Evolutionary conservation across 179 eudicot species (phyloP), one percentile per base, ranked within the genome.

Genomic region (Beta lomatogona): DNA sequence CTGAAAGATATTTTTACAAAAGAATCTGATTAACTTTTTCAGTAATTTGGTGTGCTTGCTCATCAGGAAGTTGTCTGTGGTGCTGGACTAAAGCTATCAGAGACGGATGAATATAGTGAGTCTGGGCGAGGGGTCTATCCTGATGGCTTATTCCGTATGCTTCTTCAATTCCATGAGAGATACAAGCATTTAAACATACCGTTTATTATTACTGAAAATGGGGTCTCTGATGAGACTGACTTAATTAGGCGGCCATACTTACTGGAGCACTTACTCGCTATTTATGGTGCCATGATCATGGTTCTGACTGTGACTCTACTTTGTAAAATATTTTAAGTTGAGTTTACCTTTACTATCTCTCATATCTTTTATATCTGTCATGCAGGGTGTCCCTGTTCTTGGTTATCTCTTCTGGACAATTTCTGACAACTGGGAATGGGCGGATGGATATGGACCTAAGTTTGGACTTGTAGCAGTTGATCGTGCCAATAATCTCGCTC

Each of bases 371-470:
- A 58, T 82, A 25, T 25, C 28, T 25, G 72, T 79, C 61, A 83
- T 83, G 73, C 84, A 94, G 97, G 99, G 99, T 75, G 97, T 96
- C 50, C 94, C 86, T 10, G 85, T 96, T 68, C 89, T 94, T 75
- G 99, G 99, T 36, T 96, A 94, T 87, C 80, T 96, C 82, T 96
- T 96, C 83, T 96, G 99, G 99, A 96, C 99, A 55, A 96, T 91
- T 75, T 96, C 99, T 64, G 99, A 96, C 82, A 96, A 96, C 85
- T 96, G 99, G 99, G 99, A 96, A 85, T 96, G 99, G 99, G 99
- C 98, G 64, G 99, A 96, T 88, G 99, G 99, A 54, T 96, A 96
- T 84, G 99, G 99, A 70, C 99, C 99, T 52, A 96, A 96, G 87
- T 96, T 96, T 82, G 99, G 99, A 71, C 92, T 96, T 81, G 99